A percentile compares a stretch with the other conserved stretches of the same genome.
phyloP scores from a whole-genome alignment of 179 eudicot species.

The Beta corolliflora region DNA sequence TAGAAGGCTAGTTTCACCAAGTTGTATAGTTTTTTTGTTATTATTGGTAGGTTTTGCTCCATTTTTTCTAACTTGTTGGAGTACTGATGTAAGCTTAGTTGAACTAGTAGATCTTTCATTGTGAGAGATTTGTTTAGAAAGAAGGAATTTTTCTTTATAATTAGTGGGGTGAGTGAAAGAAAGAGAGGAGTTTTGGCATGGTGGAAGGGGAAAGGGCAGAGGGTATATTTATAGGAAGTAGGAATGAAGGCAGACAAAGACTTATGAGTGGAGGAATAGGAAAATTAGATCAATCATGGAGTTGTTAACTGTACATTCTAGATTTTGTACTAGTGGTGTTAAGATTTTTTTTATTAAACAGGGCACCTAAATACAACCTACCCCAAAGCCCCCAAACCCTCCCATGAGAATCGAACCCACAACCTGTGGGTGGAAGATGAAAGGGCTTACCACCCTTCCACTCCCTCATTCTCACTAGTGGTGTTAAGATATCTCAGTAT shows the following conservation, averaged over 20 bases:
- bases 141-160: not conserved
- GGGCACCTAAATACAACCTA: too few species aligned
- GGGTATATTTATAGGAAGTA: not conserved
- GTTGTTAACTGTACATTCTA: too few species aligned
- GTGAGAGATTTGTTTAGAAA: not conserved
- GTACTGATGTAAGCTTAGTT: not conserved
- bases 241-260: not conserved
- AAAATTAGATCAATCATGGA: too few species aligned
- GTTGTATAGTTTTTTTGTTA: slow-evolving; percentile 35
- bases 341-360: too few species aligned
- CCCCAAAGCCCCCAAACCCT: too few species aligned
- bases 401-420: too few species aligned
- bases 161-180: not conserved
- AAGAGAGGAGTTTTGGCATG: not conserved
- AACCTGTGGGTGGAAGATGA: too few species aligned
- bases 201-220: not conserved
- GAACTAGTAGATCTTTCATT: not conserved
- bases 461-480: too few species aligned
- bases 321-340: too few species aligned
- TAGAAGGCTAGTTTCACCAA: slow-evolving; percentile 28
- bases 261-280: too few species aligned
- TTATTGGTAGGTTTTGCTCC: slow-evolving; percentile 33
- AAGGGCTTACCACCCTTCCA: too few species aligned
- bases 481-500: too few species aligned
- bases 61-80: slow-evolving; percentile 10